Base-by-base conservation (phyloP, 2,329 filamentous ascomycete genomes). In the Talaromyces sp. region DNA sequence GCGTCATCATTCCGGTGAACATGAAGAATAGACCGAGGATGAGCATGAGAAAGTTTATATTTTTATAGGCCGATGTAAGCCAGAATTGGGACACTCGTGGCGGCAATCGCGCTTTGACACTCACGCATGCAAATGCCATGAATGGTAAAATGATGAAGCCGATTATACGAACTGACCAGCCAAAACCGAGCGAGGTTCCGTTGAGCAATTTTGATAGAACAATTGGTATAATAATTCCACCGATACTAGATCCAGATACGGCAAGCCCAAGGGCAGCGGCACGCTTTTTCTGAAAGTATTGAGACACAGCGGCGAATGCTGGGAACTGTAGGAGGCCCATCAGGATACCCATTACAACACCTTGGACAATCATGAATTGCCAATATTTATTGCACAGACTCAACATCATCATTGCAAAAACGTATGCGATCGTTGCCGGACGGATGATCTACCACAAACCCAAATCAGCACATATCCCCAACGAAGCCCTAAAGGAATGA, bases 201-300 rank as follows among this genome's bases (percentile, higher is more conserved):
- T 82, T 82, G 19, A 86, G 74, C 70, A 86, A 74, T 68, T 82
- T 80, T 58, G 80, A 82, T 56, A 82, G 73, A 68, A 66, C 63
- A 38, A 81, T 75, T 15, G 84, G 84, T 40, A 84, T 81, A 31
- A 86, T 70, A 47, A 86, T 74, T 11, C 82, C 84, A 8, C 85
- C 84, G 3, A 85, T 71, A 1, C 80, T 82, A 0, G 80, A 82
- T 0, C 83, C 84, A 0, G 80, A 72, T 0, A 82, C 72, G 0
- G 74, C 77, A 1, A 84, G 19, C 1, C 83, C 84, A 17, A 84
- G 65, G 0, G 83, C 83, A 0, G 77, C 73, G 0, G 74, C 81
- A 27, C 82, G 75, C 45, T 80, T 81, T 67, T 79, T 81, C 49
- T 79, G 74, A 65, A 85, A 85, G 68, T 77, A 81, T 27, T 82